A percentile compares a stretch with the other conserved stretches of the same genome.
Evolutionary conservation across 768 basidiomycete species (phyloP).

Genomic region (Lactarius hengduanensis): DNA sequence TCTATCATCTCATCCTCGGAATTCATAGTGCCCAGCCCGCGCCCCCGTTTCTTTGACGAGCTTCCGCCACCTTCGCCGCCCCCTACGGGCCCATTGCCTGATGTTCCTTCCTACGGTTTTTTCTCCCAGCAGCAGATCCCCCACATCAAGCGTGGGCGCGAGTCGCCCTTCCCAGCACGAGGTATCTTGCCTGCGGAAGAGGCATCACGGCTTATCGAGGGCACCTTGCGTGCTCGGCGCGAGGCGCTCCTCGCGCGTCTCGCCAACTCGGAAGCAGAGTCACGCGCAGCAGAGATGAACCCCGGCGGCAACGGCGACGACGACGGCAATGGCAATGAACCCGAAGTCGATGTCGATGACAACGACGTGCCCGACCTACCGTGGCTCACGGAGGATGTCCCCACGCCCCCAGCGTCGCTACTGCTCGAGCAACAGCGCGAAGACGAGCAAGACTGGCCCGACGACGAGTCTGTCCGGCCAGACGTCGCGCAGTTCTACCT

Average conservation of each 20-base stretch:
- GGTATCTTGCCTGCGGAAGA: constrained; percentile 38
- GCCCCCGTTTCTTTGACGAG: constrained; percentile 24
- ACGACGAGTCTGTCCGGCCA: constrained; percentile 22
- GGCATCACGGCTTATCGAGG: constrained; percentile 29
- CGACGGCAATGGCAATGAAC: not conserved
- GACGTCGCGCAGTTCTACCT: constrained; percentile 28
- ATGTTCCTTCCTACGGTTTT: constrained; percentile 13
- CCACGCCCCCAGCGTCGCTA: not conserved
- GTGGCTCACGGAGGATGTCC: constrained; percentile 1
- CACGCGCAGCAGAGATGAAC: not conserved
- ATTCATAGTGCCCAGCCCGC: constrained; percentile 25
- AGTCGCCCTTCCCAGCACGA: constrained; percentile 50
- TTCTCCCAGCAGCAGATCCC: constrained; percentile 27
- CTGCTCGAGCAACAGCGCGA: not conserved
- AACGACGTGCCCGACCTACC: not conserved
- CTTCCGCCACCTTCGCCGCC: constrained; percentile 30
- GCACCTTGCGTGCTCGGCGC: constrained; percentile 17
- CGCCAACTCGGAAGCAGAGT: not conserved
- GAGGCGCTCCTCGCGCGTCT: constrained; percentile 7
- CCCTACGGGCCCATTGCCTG: constrained; percentile 26
- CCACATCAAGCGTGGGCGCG: constrained; percentile 43
- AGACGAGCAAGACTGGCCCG: constrained; percentile 16
- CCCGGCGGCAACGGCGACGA: not conserved
- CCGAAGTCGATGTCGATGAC: not conserved
- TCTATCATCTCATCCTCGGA: constrained; percentile 27